These are phyloP conservation scores for Penicillium flavigenum DNA, from an alignment of 495 filamentous ascomycete species.

Conservation along the genomic window DNA sequence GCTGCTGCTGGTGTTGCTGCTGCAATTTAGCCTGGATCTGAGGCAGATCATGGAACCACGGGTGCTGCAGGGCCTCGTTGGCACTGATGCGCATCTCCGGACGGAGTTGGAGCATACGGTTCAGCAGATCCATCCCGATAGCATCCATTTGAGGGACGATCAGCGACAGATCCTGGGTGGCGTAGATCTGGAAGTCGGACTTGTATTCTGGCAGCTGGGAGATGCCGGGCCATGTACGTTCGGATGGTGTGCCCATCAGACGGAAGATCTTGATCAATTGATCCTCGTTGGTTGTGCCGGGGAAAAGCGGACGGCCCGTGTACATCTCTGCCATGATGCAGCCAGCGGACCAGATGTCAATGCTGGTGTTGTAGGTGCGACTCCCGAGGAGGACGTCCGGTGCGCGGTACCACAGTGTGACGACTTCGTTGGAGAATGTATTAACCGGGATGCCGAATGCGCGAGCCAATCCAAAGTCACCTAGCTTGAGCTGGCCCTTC, in stretches of 20 bases:
- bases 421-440: slow-evolving; percentile 97
- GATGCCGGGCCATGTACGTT: slow-evolving; percentile 90
- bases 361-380: slow-evolving; percentile 93
- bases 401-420: slow-evolving; percentile 94
- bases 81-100: slow-evolving; percentile 91
- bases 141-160: slow-evolving; percentile 90
- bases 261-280: slow-evolving; percentile 95
- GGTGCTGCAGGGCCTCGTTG: slow-evolving; percentile 77
- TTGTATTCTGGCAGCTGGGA: slow-evolving; percentile 92
- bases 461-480: slow-evolving; percentile 87
- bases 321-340: slow-evolving; percentile 99
- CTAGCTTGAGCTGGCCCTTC: slow-evolving; percentile 88
- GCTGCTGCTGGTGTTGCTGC: slow-evolving; percentile 44
- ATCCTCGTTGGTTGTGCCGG: slow-evolving; percentile 94
- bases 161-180: slow-evolving; percentile 82
- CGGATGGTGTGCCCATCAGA: slow-evolving; percentile 92
- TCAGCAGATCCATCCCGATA: slow-evolving; percentile 78
- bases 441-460: slow-evolving; percentile 97
- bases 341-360: slow-evolving; percentile 96
- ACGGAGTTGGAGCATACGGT: slow-evolving; percentile 86
- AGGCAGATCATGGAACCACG: slow-evolving; percentile 77
- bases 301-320: slow-evolving; percentile 88
- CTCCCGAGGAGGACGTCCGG: slow-evolving; percentile 90
- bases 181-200: slow-evolving; percentile 86
- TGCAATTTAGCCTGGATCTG: slow-evolving; percentile 53